These are phyloP conservation scores for Cetradonia linearis DNA, from an alignment of 495 filamentous ascomycete species.

Conservation along the genomic window DNA sequence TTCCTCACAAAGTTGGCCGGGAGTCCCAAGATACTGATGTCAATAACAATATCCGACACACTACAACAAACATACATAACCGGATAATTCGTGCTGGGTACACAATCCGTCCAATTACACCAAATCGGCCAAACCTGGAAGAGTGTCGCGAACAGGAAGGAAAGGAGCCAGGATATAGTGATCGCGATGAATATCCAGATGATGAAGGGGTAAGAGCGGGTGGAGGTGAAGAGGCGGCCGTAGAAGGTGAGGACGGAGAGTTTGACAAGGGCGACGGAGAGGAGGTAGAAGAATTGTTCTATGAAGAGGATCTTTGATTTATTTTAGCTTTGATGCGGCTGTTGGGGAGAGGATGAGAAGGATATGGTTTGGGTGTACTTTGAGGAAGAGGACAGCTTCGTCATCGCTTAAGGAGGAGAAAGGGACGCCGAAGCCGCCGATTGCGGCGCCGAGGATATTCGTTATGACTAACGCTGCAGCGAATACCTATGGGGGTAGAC, in stretches of 20 bases:
- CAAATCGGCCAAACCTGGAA: constrained; percentile 14
- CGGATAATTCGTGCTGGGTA: constrained; percentile 11
- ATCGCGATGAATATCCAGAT: constrained; percentile 7
- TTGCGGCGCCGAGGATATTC: constrained; percentile 8
- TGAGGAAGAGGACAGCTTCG: constrained; percentile 10
- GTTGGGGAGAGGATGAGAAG: background rate
- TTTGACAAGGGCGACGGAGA: constrained; percentile 22
- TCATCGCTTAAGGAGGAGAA: constrained; percentile 7
- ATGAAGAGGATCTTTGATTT: constrained; percentile 10
- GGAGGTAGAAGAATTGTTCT: constrained; percentile 17
- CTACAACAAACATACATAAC: constrained; percentile 13
- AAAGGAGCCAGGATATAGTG: constrained; percentile 8
- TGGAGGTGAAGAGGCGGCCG: constrained; percentile 9
- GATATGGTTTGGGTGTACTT: background rate
- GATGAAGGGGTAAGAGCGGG: background rate
- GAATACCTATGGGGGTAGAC: background rate
- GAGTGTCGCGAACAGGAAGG: constrained; percentile 16
- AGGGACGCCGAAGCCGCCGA: constrained; percentile 12
- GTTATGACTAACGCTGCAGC: constrained; percentile 7
- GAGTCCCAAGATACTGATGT: constrained; percentile 8
- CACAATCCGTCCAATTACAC: constrained; percentile 9
- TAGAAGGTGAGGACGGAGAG: constrained; percentile 25
- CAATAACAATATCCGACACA: constrained; percentile 8
- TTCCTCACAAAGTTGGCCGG: constrained; percentile 5
- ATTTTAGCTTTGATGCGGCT: background rate